phyloP scores from a whole-genome alignment of 108 stramenopile genomes.

The Asterionellopsis glacialis region DNA sequence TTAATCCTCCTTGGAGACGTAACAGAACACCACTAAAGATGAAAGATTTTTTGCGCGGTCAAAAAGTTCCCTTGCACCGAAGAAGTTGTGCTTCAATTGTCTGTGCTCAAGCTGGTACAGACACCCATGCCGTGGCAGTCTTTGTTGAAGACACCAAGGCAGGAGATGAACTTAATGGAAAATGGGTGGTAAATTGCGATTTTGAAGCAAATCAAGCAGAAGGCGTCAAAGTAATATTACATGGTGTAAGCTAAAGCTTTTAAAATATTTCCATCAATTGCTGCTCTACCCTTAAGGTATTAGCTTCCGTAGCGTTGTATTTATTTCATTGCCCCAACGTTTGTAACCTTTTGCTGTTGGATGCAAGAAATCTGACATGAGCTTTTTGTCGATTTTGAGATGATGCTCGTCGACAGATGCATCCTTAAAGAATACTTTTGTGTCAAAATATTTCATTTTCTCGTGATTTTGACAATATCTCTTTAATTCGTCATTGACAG shows the following conservation, averaged over 20 bases:
- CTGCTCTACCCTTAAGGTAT: not conserved
- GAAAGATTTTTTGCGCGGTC: conserved; percentile 87
- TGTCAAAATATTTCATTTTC: conserved; percentile 32
- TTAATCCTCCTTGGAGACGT: conserved; percentile 76
- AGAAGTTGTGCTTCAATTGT: conserved; percentile 47
- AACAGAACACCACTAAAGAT: conserved; percentile 60
- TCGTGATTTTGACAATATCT: conserved; percentile 27
- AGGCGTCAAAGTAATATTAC: too few species aligned
- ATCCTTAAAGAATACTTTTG: conserved; percentile 21
- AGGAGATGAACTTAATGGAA: too few species aligned
- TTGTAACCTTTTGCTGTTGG: conserved; percentile 22
- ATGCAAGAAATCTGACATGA: conserved; percentile 30
- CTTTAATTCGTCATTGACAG: conserved; percentile 25
- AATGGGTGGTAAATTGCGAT: too few species aligned
- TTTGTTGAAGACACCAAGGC: too few species aligned
- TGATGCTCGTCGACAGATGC: conserved; percentile 22
- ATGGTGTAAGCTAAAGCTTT: too few species aligned
- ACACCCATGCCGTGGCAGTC: conserved; percentile 1
- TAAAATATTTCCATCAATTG: too few species aligned
- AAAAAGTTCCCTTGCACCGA: conserved; percentile 76
- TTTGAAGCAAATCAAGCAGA: too few species aligned
- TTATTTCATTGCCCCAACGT: conserved; percentile 2
- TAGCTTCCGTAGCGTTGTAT: not conserved
- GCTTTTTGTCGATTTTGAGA: conserved; percentile 18
- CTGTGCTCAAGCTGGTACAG: conserved; percentile 4